These are phyloP conservation scores for Penicillium lagena DNA, from an alignment of 495 filamentous ascomycete species.

Conservation along the genomic window DNA sequence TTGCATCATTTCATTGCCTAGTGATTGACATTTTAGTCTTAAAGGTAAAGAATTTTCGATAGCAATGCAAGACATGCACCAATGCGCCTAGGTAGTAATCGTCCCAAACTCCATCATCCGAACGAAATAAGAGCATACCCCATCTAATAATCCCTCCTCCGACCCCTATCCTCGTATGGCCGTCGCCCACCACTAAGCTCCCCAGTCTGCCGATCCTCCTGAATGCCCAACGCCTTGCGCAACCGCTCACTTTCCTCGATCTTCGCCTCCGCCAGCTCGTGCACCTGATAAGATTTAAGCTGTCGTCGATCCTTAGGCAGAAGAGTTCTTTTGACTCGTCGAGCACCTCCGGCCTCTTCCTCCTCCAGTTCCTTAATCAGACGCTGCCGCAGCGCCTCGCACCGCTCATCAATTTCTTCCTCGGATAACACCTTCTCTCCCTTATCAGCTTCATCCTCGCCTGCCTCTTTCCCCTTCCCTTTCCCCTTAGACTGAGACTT, in stretches of 20 bases:
- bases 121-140: background rate
- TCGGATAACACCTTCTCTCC: constrained; percentile 51
- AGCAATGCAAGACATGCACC: no score
- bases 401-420: constrained; percentile 36
- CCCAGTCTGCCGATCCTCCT: constrained; percentile 81
- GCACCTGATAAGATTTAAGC: constrained; percentile 88
- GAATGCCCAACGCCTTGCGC: constrained; percentile 81
- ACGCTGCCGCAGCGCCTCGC: constrained; percentile 20
- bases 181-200: constrained; percentile 50
- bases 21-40: no score
- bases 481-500: constrained; percentile 4
- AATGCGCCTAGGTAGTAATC: no score
- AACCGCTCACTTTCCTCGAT: constrained; percentile 90
- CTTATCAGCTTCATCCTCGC: constrained; percentile 54
- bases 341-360: constrained; percentile 5
- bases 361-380: constrained; percentile 29
- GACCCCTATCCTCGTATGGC: constrained; percentile 18
- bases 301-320: constrained; percentile 35
- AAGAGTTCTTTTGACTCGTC: constrained; percentile 1
- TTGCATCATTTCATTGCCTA: no score
- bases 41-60: no score
- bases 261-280: constrained; percentile 94
- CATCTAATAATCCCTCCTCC: constrained; percentile 19
- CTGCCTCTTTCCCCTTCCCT: constrained; percentile 65
- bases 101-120: background rate